These are phyloP conservation scores for Papiliotrema fonsecae DNA, from an alignment of 1,284 basidiomycete genomes.

Conservation along the genomic window DNA sequence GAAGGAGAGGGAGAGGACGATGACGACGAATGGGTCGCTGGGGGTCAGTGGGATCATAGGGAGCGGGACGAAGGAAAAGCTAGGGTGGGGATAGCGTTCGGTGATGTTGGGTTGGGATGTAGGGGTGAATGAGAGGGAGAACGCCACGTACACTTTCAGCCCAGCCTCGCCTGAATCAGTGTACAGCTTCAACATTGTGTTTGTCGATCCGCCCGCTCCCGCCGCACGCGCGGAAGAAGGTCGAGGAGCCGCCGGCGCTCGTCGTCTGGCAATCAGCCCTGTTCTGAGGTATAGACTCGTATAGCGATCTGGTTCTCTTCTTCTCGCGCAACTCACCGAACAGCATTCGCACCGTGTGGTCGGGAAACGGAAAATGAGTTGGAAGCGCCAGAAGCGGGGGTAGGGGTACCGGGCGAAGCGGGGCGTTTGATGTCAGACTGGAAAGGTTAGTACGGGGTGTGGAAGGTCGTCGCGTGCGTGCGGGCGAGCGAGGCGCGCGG, in stretches of 20 bases:
- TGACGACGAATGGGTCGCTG: constrained; percentile 96
- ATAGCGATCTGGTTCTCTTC: neutral
- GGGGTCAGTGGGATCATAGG: neutral
- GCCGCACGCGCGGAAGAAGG: constrained; percentile 88
- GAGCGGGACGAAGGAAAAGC: neutral
- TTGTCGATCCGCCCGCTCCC: constrained; percentile 91
- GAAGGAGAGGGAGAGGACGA: constrained; percentile 94
- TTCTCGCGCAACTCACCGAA: constrained; percentile 30
- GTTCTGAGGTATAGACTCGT: neutral
- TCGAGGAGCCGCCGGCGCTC: constrained; percentile 67
- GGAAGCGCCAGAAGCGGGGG: constrained; percentile 17
- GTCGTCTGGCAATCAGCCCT: constrained; percentile 57
- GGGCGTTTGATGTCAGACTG: constrained; percentile 41
- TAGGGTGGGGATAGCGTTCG: too few species aligned
- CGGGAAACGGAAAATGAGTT: constrained; percentile 41
- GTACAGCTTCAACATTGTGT: constrained; percentile 98
- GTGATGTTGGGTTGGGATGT: too few species aligned
- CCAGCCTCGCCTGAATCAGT: constrained; percentile 92
- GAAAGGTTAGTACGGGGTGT: neutral
- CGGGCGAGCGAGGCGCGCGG: too few species aligned
- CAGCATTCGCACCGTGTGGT: constrained; percentile 44
- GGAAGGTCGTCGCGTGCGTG: too few species aligned
- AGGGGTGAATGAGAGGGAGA: too few species aligned
- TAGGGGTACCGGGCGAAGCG: constrained; percentile 33
- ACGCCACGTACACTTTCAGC: constrained; percentile 76